Percentiles rank a stretch among this genome's conserved stretches.
phyloP scores from a whole-genome alignment of 768 basidiomycete genomes.

The Psilocybe cubensis region DNA sequence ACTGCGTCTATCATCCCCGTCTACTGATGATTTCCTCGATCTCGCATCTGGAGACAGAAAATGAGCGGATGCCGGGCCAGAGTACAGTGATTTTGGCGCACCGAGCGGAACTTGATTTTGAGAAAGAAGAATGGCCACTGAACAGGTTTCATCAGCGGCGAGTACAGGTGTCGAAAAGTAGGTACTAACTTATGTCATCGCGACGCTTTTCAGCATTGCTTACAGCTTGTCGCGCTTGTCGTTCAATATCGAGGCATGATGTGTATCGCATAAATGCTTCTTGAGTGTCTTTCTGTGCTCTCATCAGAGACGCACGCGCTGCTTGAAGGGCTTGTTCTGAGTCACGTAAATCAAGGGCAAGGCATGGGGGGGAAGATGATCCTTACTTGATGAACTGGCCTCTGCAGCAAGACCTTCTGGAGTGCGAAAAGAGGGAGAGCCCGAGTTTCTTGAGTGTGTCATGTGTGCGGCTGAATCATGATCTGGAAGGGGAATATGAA shows the following conservation, averaged over 20 bases:
- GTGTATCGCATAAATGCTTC: conserved; percentile 74
- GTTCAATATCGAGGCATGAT: conserved; percentile 67
- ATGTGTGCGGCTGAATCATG: conserved; percentile 40
- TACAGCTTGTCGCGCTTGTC: conserved; percentile 67
- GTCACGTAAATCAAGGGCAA: conserved; percentile 22
- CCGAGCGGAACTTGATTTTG: conserved; percentile 46
- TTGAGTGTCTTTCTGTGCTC: conserved; percentile 73
- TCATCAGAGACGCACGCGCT: conserved; percentile 58
- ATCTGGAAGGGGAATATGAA: conserved; percentile 23
- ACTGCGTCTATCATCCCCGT: conserved; percentile 50
- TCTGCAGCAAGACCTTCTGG: conserved; percentile 61
- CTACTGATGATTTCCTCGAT: conserved; percentile 57
- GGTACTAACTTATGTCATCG: conserved; percentile 57
- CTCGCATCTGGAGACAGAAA: conserved; percentile 34
- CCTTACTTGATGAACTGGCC: conserved; percentile 62
- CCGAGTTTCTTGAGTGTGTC: conserved; percentile 46
- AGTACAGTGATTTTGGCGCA: conserved; percentile 19
- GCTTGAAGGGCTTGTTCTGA: conserved; percentile 66
- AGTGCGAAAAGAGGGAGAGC: conserved; percentile 53
- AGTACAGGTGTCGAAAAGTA: conserved; percentile 17
- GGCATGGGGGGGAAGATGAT: conserved; percentile 10
- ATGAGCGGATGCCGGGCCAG: conserved; percentile 20
- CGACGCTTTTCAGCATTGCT: conserved; percentile 67
- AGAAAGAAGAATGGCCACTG: conserved; percentile 51
- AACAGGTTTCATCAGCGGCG: conserved; percentile 10